Evolutionary conservation across 106 monocot genomes (phyloP).

Genomic region (Triglochin maritima): DNA sequence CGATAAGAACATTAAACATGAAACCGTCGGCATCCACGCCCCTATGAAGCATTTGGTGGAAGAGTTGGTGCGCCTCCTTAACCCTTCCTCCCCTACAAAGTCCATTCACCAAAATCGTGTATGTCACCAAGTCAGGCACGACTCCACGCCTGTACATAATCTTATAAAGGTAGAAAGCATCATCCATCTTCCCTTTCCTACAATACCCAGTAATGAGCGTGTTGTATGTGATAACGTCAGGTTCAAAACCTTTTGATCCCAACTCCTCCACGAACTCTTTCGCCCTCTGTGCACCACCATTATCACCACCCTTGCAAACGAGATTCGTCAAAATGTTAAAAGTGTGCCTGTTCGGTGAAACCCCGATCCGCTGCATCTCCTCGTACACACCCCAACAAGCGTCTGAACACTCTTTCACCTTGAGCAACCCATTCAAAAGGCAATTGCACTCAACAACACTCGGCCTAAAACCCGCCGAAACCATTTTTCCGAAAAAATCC

Average conservation of each 20-base stretch:
- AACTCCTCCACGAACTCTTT: conserved; percentile 67
- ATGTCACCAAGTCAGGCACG: conserved; percentile 60
- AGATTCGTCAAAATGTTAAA: conserved; percentile 68
- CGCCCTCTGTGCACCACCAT: conserved; percentile 9
- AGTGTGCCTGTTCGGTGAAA: conserved; percentile 43
- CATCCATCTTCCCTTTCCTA: conserved; percentile 34
- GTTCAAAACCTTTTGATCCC: conserved; percentile 58
- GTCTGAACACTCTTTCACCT: conserved; percentile 2
- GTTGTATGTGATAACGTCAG: conserved; percentile 82
- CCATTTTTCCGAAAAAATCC: conserved; percentile 17
- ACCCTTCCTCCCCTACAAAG: conserved; percentile 46
- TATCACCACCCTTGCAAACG: conserved; percentile 36
- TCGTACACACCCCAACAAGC: conserved; percentile 53
- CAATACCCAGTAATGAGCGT: conserved; percentile 71
- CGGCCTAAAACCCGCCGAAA: conserved; percentile 22
- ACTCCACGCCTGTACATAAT: conserved; percentile 57
- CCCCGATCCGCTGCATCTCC: conserved; percentile 32
- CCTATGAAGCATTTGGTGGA: conserved; percentile 49
- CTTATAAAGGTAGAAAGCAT: conserved; percentile 40
- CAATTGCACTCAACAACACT: conserved; percentile 35
- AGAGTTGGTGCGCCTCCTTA: conserved; percentile 48
- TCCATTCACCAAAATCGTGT: conserved; percentile 48
- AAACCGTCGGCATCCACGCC: conserved; percentile 40
- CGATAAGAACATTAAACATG: conserved; percentile 44
- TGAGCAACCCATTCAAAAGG: conserved; percentile 33